These are phyloP conservation scores for Plasmodium malariae DNA, from an alignment of 169 alveolate genomes.

Conservation along the genomic window DNA sequence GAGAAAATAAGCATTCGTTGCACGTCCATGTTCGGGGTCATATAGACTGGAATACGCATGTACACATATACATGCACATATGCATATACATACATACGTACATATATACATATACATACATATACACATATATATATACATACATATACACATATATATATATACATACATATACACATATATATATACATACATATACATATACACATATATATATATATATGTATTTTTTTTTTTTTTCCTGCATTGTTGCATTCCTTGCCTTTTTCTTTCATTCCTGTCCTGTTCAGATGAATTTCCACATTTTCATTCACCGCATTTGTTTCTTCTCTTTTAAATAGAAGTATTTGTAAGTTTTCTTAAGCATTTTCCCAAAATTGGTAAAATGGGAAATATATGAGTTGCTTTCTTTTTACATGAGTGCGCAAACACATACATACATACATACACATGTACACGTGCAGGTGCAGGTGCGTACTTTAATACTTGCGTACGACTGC, in stretches of 20 bases:
- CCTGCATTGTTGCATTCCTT: background rate
- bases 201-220: background rate
- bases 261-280: constrained; percentile 19
- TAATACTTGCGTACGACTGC: background rate
- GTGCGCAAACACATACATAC: too few species aligned
- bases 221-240: background rate
- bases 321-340: constrained; percentile 40
- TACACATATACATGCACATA: background rate
- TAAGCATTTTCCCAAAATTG: background rate
- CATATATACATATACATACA: too few species aligned
- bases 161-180: background rate
- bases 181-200: background rate
- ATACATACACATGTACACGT: too few species aligned
- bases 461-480: too few species aligned
- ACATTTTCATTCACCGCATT: constrained; percentile 18
- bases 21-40: too few species aligned
- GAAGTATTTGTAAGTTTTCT: constrained; percentile 34
- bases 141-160: background rate
- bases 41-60: background rate
- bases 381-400: background rate
- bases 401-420: background rate
- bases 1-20: too few species aligned
- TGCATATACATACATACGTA: too few species aligned
- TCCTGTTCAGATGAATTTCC: constrained; percentile 22
- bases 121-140: too few species aligned